These are phyloP conservation scores for Pinus tabuliformis DNA, from an alignment of 75 land plant species.

Conservation along the genomic window DNA sequence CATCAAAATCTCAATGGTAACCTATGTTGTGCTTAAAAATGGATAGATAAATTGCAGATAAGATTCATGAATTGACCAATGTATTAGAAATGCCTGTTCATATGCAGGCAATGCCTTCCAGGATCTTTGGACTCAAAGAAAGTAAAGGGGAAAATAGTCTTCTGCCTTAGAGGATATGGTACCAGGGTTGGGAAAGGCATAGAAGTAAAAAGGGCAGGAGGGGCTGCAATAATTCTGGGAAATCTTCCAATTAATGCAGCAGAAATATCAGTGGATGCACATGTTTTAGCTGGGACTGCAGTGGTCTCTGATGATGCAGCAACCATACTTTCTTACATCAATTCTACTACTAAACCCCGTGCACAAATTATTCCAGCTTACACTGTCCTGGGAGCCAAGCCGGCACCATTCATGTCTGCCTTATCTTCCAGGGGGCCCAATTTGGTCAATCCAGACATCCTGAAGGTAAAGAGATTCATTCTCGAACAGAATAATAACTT, in stretches of 20 bases:
- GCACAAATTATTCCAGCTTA: conserved; percentile 15
- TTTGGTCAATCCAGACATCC: background rate
- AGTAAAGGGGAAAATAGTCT: conserved; percentile 29
- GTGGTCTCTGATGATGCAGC: conserved; percentile 18
- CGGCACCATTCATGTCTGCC: conserved; percentile 19
- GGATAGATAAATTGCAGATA: too few relatives aligned
- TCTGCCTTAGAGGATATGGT: conserved; percentile 13
- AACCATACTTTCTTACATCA: conserved; percentile 12
- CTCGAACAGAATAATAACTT: too few relatives aligned
- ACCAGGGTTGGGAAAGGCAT: conserved; percentile 19
- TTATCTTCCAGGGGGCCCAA: conserved; percentile 31
- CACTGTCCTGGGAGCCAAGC: conserved; percentile 7
- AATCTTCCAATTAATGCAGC: conserved; percentile 17
- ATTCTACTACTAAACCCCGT: conserved; percentile 4
- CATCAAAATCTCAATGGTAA: conserved; percentile 15
- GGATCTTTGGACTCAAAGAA: conserved; percentile 17
- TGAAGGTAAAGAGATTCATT: conserved; percentile 1
- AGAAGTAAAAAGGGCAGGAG: conserved; percentile 26
- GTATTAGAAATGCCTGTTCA: too few relatives aligned
- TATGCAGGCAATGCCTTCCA: conserved; percentile 9
- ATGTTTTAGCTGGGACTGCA: conserved; percentile 27
- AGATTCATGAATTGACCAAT: too few relatives aligned
- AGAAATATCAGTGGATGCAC: conserved; percentile 31
- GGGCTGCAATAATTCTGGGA: conserved; percentile 32
- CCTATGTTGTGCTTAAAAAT: conserved; percentile 34